Evolutionary conservation across 2,329 filamentous ascomycete genomes (phyloP).

Genomic region (Pseudohalonectria lignicola): DNA sequence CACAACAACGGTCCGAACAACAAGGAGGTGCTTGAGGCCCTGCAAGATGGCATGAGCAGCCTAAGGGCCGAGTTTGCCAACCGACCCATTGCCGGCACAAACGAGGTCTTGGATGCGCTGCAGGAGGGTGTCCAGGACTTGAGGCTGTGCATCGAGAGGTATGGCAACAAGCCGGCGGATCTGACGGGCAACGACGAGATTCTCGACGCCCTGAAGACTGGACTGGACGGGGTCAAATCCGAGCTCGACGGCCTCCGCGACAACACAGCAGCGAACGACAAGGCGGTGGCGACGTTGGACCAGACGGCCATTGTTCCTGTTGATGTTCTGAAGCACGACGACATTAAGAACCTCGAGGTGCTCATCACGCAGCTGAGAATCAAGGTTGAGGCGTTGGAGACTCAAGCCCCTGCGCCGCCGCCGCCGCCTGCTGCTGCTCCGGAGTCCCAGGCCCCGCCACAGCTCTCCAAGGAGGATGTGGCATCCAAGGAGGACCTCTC

Average conservation of each 20-base stretch:
- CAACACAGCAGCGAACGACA: slow-evolving; percentile 24
- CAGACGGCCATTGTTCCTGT: slow-evolving; percentile 32
- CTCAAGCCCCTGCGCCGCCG: slow-evolving; percentile 30
- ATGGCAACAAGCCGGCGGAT: slow-evolving; percentile 70
- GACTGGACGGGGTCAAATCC: slow-evolving; percentile 60
- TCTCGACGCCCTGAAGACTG: slow-evolving; percentile 75
- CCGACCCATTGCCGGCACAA: slow-evolving; percentile 56
- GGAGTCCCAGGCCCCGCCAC: slow-evolving; percentile 9
- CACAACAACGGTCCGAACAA: slow-evolving; percentile 28
- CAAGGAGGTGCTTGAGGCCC: slow-evolving; percentile 59
- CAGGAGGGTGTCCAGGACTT: slow-evolving; percentile 79
- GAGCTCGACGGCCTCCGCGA: slow-evolving; percentile 75
- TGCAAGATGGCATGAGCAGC: slow-evolving; percentile 62
- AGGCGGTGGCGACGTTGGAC: slow-evolving; percentile 33
- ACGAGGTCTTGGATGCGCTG: slow-evolving; percentile 80
- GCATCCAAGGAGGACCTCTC: slow-evolving; percentile 17
- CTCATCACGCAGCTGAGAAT: slow-evolving; percentile 72
- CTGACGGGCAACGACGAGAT: slow-evolving; percentile 83
- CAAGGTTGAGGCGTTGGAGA: slow-evolving; percentile 72
- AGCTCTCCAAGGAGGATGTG: slow-evolving; percentile 2
- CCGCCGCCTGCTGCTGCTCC: slow-evolving; percentile 23
- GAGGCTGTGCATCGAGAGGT: slow-evolving; percentile 63
- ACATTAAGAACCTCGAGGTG: slow-evolving; percentile 77
- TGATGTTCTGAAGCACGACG: slow-evolving; percentile 52
- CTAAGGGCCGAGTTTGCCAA: slow-evolving; percentile 66